Evolutionary conservation across 768 basidiomycete genomes (phyloP), one percentile per base, ranked within the genome.

Genomic region (Flagelloscypha sp.): DNA sequence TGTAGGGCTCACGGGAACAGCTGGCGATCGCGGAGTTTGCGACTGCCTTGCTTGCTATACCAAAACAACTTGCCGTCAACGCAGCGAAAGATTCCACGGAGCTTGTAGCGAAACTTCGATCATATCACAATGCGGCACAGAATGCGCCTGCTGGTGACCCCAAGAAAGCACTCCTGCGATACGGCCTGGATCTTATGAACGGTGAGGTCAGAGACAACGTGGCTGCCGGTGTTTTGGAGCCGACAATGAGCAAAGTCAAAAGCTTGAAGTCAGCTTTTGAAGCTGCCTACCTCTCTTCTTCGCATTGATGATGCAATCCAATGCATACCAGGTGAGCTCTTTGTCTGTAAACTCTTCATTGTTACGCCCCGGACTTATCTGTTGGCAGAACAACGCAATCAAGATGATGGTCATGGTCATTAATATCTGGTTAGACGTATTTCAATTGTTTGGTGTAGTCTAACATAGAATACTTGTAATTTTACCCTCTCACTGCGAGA

Each of bases 1-100:
- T 33, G 16, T 53, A 97, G 94, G 95, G 94, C 30, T 99, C 95
- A 15, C 74, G 95, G 47, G 95, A 99, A 61, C 95, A 99, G 57
- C 69, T 99, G 35, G 95, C 95, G 13, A 97, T 99, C 50, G 95
- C 93, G n/a, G 95, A 99, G 57, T 99, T 99, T 56, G 95, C 95
- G 15, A 68, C 72, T 42, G 85, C 95, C 9, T 70, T 99, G 37
- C 68, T 99, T 27, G 76, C 92, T 11, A 99, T 99, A 48, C 95
- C 95, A 30, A 98, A 98, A 63, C 90, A 84, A 13, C 80, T 99
- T 22, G 83, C 95, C 3, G 86, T 98, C 35, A 99, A 99, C 55
- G 95, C 95, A 27, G 95, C 95, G 25, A 98, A 98, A 53, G 95
- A 99, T 55, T 90, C 93, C 24, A 98, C 94, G 1, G 89, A 97